phyloP scores from a whole-genome alignment of 345 rosid genomes.

The Stellera chamaejasme region DNA sequence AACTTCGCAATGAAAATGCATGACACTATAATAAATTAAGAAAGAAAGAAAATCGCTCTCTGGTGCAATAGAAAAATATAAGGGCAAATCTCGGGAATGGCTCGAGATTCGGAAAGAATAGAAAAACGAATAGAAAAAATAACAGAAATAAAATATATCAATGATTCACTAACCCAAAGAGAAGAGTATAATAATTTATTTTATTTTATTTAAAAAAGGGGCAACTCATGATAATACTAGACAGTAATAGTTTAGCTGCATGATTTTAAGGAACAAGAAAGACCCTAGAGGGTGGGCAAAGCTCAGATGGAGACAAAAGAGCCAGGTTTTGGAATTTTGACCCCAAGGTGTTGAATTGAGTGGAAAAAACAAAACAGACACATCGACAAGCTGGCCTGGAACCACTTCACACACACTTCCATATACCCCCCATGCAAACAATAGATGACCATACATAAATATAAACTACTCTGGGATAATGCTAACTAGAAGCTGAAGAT shows the following conservation, averaged over 20 bases:
- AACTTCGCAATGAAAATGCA: no score
- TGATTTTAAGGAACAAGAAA: constrained; percentile 26
- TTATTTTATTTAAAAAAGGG: no score
- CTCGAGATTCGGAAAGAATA: constrained; percentile 31
- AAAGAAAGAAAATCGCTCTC: no score
- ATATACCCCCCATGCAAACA: not conserved
- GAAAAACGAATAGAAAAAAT: constrained; percentile 17
- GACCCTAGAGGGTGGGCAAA: constrained; percentile 16
- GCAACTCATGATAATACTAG: constrained; percentile 1
- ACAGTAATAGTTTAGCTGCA: not conserved
- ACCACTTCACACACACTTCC: constrained; percentile 11
- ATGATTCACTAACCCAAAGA: constrained; percentile 9
- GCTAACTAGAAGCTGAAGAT: not conserved
- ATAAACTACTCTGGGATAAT: not conserved
- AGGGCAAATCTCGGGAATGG: constrained; percentile 25
- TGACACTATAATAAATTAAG: no score
- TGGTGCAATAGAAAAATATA: not conserved
- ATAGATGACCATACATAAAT: no score
- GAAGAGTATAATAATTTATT: not conserved
- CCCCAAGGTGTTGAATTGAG: constrained; percentile 13
- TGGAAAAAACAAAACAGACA: constrained; percentile 8
- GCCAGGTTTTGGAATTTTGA: constrained; percentile 33
- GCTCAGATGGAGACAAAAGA: constrained; percentile 29
- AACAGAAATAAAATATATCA: not conserved
- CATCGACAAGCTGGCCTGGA: constrained; percentile 8